Evolutionary conservation across 176 grass and related monocot genomes (phyloP).

Genomic region (Dendrocalamus sinicus): DNA sequence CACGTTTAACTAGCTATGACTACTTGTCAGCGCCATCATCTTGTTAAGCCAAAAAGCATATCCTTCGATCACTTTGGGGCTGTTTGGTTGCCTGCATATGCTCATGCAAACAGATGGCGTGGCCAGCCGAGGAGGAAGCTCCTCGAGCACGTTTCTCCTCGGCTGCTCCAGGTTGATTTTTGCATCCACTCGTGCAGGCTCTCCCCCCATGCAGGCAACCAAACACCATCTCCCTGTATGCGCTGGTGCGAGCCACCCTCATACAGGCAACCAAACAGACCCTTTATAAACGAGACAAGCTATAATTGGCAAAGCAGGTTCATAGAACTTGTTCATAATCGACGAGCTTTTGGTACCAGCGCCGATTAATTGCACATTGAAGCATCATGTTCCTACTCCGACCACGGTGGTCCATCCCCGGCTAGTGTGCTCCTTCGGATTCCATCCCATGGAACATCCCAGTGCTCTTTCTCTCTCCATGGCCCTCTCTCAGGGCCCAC

Average conservation of each 20-base stretch:
- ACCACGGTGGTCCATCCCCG: constrained; percentile 28
- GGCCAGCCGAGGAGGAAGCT: no score
- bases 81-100: no score
- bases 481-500: constrained; percentile 24
- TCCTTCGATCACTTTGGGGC: neutral
- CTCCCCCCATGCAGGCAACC: no score
- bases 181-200: no score
- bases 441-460: constrained; percentile 17
- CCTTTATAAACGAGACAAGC: neutral
- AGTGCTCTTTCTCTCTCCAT: neutral
- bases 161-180: no score
- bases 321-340: neutral
- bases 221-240: no score
- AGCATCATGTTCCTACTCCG: constrained; percentile 34
- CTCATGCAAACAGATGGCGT: no score
- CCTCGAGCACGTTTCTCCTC: no score
- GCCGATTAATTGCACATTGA: constrained; percentile 2
- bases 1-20: neutral
- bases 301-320: constrained; percentile 9
- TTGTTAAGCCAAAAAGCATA: neutral
- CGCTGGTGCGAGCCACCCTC: no score
- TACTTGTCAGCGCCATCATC: neutral
- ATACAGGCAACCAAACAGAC: no score
- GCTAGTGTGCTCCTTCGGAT: constrained; percentile 8
- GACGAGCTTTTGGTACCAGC: neutral